Conservation (phyloP, 345 rosid genomes). For the Populus alba region DNA sequence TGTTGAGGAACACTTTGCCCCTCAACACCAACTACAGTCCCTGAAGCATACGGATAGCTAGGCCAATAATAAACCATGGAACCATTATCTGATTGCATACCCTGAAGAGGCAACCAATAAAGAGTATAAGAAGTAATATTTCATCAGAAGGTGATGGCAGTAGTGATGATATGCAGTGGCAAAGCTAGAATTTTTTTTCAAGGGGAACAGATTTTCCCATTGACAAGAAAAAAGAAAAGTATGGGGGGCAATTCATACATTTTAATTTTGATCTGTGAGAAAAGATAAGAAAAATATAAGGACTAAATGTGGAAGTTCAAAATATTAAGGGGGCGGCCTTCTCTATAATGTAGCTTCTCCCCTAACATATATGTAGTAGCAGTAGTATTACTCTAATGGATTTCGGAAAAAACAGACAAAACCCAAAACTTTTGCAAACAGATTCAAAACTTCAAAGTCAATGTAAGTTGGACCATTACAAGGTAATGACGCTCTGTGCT, state of each 20-base stretch:
- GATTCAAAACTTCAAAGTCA: neutral
- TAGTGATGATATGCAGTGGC: neutral
- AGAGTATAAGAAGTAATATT: neutral
- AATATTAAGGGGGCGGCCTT: too few relatives aligned
- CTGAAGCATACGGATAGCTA: slow-evolving; percentile 43
- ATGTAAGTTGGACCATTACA: neutral
- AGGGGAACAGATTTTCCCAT: too few relatives aligned
- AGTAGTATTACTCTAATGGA: neutral
- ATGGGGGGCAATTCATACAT: too few relatives aligned
- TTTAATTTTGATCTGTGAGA: too few relatives aligned
- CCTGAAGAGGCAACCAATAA: slow-evolving; percentile 32
- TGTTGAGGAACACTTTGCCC: slow-evolving; percentile 46
- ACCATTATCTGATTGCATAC: slow-evolving; percentile 45
- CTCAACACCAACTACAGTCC: slow-evolving; percentile 37
- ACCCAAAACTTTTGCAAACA: neutral
- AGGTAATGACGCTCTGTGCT: neutral
- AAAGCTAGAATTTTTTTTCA: too few relatives aligned
- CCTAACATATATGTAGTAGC: neutral
- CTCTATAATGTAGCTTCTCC: too few relatives aligned
- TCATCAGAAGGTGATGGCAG: neutral
- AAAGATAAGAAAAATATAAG: too few relatives aligned
- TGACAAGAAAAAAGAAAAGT: too few relatives aligned
- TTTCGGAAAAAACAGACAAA: too few relatives aligned
- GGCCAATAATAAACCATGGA: slow-evolving; percentile 48
- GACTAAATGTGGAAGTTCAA: too few relatives aligned